A percentile compares a stretch with the other conserved stretches of the same genome.
Evolutionary conservation across 345 rosid species (phyloP).

Genomic region (Lepidium didymum): DNA sequence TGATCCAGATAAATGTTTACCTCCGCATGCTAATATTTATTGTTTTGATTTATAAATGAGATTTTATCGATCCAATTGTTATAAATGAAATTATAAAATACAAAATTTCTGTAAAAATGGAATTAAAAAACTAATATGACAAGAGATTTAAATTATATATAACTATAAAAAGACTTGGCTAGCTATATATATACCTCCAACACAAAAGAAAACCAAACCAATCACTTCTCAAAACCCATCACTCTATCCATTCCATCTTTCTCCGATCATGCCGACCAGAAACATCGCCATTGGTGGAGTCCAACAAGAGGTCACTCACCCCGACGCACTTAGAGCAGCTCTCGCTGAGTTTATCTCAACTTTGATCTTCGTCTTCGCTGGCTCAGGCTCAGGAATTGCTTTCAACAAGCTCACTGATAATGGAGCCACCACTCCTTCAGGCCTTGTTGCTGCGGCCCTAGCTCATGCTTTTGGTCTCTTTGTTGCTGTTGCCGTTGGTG

Average conservation of each 20-base stretch:
- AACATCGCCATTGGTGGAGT: slow-evolving; percentile 78
- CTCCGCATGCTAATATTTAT: too few relatives aligned
- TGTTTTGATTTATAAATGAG: too few relatives aligned
- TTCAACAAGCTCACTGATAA: slow-evolving; percentile 64
- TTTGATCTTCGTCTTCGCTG: slow-evolving; percentile 82
- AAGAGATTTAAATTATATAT: background rate
- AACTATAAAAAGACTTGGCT: background rate
- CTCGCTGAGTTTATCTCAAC: slow-evolving; percentile 87
- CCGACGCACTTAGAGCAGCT: slow-evolving; percentile 65
- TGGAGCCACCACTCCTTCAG: slow-evolving; percentile 66
- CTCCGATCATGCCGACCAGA: slow-evolving; percentile 63
- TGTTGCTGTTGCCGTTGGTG: slow-evolving; percentile 69
- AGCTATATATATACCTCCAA: slow-evolving; percentile 6
- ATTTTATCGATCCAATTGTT: too few relatives aligned
- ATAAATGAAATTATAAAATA: background rate
- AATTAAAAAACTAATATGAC: background rate
- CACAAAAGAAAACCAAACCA: slow-evolving; percentile 16
- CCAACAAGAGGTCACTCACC: slow-evolving; percentile 53
- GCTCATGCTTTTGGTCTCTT: slow-evolving; percentile 84
- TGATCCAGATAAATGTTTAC: too few relatives aligned
- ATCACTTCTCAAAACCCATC: background rate
- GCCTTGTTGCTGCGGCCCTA: slow-evolving; percentile 67
- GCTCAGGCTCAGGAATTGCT: slow-evolving; percentile 91
- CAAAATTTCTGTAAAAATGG: background rate
- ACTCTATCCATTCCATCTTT: background rate